Evolutionary conservation across 148 eudicot species (phyloP).

Genomic region (Agrostemma githago): DNA sequence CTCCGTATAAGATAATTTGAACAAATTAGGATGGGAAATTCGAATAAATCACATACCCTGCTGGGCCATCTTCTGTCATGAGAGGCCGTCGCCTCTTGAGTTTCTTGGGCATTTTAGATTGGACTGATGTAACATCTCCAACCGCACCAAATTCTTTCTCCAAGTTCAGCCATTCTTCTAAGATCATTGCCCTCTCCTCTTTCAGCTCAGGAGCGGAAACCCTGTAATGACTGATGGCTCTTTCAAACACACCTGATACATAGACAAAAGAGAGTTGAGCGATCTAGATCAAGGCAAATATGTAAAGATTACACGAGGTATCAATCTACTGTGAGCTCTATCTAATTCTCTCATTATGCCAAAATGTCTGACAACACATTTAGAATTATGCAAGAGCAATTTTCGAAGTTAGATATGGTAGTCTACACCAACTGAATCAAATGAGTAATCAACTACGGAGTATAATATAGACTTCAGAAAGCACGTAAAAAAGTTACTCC

Average conservation of each 20-base stretch:
- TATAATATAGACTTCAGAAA: not conserved
- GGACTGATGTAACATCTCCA: slow-evolving; percentile 58
- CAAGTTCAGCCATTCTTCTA: slow-evolving; percentile 74
- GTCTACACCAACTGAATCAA: not conserved
- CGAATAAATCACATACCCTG: slow-evolving; percentile 48
- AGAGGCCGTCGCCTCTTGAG: slow-evolving; percentile 75
- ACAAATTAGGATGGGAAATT: not conserved
- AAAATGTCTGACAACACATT: not conserved
- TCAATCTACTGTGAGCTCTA: slow-evolving; percentile 1
- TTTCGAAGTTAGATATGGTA: not conserved
- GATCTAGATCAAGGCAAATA: no score
- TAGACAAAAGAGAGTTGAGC: not conserved
- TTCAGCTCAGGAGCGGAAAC: slow-evolving; percentile 81
- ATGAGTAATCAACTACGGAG: not conserved
- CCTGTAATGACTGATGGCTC: slow-evolving; percentile 63
- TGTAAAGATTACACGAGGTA: not conserved
- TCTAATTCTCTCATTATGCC: not conserved
- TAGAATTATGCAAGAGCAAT: not conserved
- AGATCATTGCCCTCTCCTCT: slow-evolving; percentile 89
- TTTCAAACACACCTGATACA: slow-evolving; percentile 75
- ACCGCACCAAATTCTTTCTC: slow-evolving; percentile 67
- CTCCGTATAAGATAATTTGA: not conserved
- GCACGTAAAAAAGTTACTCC: not conserved
- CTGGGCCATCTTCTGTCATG: slow-evolving; percentile 73
- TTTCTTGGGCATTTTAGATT: slow-evolving; percentile 82